Evolutionary conservation across 176 grass and related monocot genomes (phyloP).

Genomic region (Ananas comosus): DNA sequence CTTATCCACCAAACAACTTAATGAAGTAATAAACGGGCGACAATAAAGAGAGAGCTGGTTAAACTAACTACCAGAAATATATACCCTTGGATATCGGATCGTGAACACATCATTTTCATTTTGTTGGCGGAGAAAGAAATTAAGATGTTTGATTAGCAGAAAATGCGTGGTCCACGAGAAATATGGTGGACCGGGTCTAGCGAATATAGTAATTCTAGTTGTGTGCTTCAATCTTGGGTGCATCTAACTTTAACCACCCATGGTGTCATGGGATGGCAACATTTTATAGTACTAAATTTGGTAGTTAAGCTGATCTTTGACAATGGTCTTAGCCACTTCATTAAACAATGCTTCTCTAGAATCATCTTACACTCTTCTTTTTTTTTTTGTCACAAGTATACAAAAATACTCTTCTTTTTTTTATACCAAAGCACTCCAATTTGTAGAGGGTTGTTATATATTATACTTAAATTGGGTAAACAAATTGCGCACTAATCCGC

Average conservation of each 20-base stretch:
- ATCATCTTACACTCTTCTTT: not conserved
- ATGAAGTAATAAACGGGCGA: no score
- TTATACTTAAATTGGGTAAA: no score
- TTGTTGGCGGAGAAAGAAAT: no score
- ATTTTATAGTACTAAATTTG: not conserved
- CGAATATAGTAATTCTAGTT: not conserved
- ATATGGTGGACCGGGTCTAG: not conserved
- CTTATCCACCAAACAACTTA: no score
- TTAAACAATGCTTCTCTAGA: not conserved
- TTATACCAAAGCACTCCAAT: no score
- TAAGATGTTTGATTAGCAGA: not conserved
- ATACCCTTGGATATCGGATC: no score
- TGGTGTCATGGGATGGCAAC: not conserved
- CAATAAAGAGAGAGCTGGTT: no score
- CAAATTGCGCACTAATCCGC: no score
- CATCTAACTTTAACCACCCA: constrained; percentile 4
- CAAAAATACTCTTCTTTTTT: no score
- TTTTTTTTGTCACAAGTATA: not conserved
- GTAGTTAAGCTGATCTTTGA: constrained; percentile 3
- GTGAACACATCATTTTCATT: no score
- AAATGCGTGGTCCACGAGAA: not conserved
- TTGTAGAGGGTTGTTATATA: no score
- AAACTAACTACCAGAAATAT: no score
- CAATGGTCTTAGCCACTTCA: not conserved
- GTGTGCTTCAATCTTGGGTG: not conserved